Percentiles rank a stretch among this genome's conserved stretches.
Conservation (phyloP, 306 rosid species). For the Hippophae gyantsensis region DNA sequence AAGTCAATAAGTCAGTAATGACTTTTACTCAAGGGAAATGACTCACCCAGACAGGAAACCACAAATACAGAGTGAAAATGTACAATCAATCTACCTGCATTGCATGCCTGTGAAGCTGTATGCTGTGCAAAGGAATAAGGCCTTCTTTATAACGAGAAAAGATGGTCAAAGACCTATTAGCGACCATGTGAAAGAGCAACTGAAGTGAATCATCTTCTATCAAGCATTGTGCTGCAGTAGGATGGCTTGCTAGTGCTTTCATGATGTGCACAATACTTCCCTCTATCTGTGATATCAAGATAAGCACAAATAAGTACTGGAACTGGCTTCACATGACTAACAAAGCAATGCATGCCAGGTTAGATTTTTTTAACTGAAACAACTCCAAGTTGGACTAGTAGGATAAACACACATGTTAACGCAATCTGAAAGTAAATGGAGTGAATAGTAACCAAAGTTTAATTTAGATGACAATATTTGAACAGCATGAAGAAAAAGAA, state of each 20-base stretch:
- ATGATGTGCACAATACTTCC: slow-evolving; percentile 93
- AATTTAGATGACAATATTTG: no score
- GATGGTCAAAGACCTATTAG: slow-evolving; percentile 75
- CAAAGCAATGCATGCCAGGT: neutral
- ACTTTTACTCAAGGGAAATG: no score
- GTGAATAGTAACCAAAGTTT: no score
- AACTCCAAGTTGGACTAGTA: neutral
- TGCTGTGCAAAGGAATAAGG: slow-evolving; percentile 87
- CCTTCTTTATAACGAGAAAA: slow-evolving; percentile 86
- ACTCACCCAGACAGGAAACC: slow-evolving; percentile 5
- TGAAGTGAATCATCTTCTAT: slow-evolving; percentile 90
- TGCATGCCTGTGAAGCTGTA: slow-evolving; percentile 98
- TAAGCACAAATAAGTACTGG: slow-evolving; percentile 7
- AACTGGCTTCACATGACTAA: slow-evolving; percentile 1
- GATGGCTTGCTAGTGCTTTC: slow-evolving; percentile 96
- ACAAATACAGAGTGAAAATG: slow-evolving; percentile 12
- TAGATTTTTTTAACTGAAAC: no score
- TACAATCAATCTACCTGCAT: slow-evolving; percentile 64
- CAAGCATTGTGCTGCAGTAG: slow-evolving; percentile 86
- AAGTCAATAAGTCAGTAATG: slow-evolving; percentile 15
- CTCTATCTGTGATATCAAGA: slow-evolving; percentile 58
- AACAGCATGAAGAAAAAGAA: no score
- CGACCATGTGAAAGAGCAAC: slow-evolving; percentile 87
- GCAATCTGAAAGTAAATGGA: no score
- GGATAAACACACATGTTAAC: no score